A percentile compares a stretch with the other conserved stretches of the same genome.
Conservation (phyloP, 495 filamentous ascomycete genomes). For the Bacidia rubella region DNA sequence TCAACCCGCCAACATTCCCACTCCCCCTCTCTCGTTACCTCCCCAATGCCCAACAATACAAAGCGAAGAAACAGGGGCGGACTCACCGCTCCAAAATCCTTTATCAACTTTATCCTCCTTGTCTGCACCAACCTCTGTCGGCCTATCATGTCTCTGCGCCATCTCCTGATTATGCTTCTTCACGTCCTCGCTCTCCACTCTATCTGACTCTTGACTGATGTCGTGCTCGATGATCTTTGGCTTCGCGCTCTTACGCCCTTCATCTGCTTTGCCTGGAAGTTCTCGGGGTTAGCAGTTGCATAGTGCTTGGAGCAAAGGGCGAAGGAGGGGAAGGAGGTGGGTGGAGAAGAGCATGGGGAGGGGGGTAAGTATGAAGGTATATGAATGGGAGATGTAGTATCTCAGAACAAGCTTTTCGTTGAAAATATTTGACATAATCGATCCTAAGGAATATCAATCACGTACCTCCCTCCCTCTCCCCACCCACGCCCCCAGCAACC, state of each 20-base stretch:
- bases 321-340: neutral
- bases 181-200: conserved; percentile 20
- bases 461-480: conserved; percentile 1
- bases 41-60: neutral
- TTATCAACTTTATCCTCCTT: conserved; percentile 18
- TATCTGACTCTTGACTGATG: conserved; percentile 6
- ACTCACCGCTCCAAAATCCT: conserved; percentile 20
- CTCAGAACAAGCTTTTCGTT: no score
- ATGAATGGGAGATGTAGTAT: neutral
- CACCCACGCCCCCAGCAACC: conserved; percentile 3
- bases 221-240: conserved; percentile 19
- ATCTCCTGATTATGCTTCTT: conserved; percentile 14
- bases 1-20: neutral
- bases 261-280: neutral
- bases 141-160: conserved; percentile 18
- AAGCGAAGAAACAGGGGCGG: neutral
- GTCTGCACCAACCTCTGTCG: conserved; percentile 12
- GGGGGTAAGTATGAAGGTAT: no score
- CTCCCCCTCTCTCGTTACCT: neutral
- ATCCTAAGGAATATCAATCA: no score
- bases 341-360: neutral
- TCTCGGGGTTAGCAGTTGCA: neutral
- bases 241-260: conserved; percentile 14
- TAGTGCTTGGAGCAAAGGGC: neutral
- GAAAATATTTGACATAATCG: no score